A percentile compares a stretch with the other conserved stretches of the same genome.
Evolutionary conservation across 2,329 filamentous ascomycete genomes (phyloP).

Genomic region (Shiraia sp.): DNA sequence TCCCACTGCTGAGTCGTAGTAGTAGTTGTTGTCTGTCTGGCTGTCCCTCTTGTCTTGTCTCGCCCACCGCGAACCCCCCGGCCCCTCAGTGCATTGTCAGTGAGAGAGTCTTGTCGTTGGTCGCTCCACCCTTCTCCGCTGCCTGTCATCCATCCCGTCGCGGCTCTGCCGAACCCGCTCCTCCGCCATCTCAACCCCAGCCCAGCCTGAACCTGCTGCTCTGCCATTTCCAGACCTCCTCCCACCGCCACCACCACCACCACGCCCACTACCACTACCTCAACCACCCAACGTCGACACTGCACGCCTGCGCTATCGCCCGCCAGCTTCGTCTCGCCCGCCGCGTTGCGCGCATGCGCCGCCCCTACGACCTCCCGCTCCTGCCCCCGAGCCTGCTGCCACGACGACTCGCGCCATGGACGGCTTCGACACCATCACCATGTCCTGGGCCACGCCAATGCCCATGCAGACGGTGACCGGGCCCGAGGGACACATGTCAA

Average conservation of each 20-base stretch:
- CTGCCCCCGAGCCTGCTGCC: slow-evolving; percentile 25
- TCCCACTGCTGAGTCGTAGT: no score
- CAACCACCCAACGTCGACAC: slow-evolving; percentile 8
- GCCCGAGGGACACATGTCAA: slow-evolving; percentile 41
- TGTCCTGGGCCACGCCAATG: slow-evolving; percentile 63
- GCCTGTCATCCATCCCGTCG: background rate
- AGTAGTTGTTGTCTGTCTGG: slow-evolving; percentile 22
- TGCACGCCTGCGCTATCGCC: slow-evolving; percentile 7
- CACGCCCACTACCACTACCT: slow-evolving; percentile 1
- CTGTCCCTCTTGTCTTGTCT: slow-evolving; percentile 3
- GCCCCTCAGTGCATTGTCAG: no score
- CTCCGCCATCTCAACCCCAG: no score
- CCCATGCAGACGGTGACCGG: slow-evolving; percentile 58
- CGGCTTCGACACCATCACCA: slow-evolving; percentile 63
- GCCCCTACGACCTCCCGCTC: slow-evolving; percentile 13
- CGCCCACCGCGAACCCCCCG: background rate
- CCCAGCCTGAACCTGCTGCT: slow-evolving; percentile 1
- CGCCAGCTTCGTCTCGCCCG: slow-evolving; percentile 4
- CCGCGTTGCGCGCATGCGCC: slow-evolving; percentile 37
- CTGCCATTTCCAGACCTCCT: no score
- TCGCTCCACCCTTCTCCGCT: no score
- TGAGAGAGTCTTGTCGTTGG: no score
- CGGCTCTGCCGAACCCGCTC: no score
- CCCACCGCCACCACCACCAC: background rate
- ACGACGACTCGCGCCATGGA: slow-evolving; percentile 48